phyloP scores from a whole-genome alignment of 306 rosid genomes.

The Leucaena leucocephala region DNA sequence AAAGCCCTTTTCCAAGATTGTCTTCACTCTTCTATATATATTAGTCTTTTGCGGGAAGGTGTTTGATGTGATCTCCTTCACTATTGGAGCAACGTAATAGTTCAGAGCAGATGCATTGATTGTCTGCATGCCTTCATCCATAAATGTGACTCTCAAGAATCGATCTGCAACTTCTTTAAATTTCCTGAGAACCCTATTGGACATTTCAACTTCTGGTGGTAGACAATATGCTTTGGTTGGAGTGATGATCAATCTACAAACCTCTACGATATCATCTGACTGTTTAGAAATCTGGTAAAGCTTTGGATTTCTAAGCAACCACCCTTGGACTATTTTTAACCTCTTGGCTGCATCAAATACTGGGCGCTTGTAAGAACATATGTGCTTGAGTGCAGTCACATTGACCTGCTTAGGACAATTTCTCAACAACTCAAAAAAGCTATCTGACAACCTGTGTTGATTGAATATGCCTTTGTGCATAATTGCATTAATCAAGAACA shows the following conservation, averaged over 20 bases:
- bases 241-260: conserved; percentile 59
- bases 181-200: conserved; percentile 67
- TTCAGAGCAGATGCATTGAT: conserved; percentile 49
- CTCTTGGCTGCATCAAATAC: conserved; percentile 51
- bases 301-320: conserved; percentile 62
- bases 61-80: conserved; percentile 47
- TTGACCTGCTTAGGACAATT: conserved; percentile 53
- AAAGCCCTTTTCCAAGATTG: conserved; percentile 49
- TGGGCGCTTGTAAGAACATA: conserved; percentile 48
- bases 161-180: conserved; percentile 59
- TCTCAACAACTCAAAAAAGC: conserved; percentile 51
- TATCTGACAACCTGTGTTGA: conserved; percentile 57
- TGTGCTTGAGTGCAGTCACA: conserved; percentile 62
- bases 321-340: conserved; percentile 54
- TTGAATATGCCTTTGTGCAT: conserved; percentile 61
- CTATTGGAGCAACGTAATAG: conserved; percentile 61
- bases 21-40: conserved; percentile 47
- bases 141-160: conserved; percentile 66
- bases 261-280: conserved; percentile 58
- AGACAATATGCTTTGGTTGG: conserved; percentile 71
- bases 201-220: conserved; percentile 67
- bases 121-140: conserved; percentile 73
- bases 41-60: conserved; percentile 54
- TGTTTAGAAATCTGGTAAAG: conserved; percentile 47
- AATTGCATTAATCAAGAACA: conserved; percentile 60